Conservation (phyloP, 352 stramenopile genomes). For the Pythium dissotocum region DNA sequence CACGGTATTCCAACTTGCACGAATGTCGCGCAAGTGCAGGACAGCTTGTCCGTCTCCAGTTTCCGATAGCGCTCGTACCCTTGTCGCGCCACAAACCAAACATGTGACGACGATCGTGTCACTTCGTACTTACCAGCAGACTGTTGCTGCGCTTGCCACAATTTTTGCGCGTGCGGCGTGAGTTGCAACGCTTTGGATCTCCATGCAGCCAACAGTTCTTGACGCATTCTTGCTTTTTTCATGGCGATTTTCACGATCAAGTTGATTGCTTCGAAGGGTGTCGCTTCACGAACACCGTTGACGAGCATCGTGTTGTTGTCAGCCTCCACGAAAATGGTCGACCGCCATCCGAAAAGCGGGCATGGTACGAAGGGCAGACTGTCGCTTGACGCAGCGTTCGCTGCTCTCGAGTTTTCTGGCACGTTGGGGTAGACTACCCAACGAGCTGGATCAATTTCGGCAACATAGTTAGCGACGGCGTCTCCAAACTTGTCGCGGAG, state of each 20-base stretch:
- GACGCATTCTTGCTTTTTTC: not conserved
- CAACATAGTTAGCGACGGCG: not conserved
- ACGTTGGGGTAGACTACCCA: not conserved
- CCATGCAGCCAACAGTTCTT: too few relatives aligned
- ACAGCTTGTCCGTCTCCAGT: not conserved
- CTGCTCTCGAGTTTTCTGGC: too few relatives aligned
- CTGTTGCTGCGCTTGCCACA: not conserved
- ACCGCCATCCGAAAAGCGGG: not conserved
- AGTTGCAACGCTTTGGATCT: too few relatives aligned
- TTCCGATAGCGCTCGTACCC: not conserved
- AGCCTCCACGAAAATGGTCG: not conserved
- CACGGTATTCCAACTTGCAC: not conserved
- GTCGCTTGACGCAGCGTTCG: not conserved
- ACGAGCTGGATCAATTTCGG: not conserved
- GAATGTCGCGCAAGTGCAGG: not conserved
- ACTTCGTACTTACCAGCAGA: not conserved
- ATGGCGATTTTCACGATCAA: not conserved
- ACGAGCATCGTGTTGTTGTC: not conserved
- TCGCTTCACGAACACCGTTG: not conserved
- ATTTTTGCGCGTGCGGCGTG: not conserved
- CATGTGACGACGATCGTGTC: not conserved
- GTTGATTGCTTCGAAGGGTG: not conserved
- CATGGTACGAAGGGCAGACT: not conserved
- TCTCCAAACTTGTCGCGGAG: constrained; percentile 1
- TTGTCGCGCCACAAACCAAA: not conserved